Base-by-base conservation (phyloP, 768 basidiomycete genomes). In the Tulasnella sp. region DNA sequence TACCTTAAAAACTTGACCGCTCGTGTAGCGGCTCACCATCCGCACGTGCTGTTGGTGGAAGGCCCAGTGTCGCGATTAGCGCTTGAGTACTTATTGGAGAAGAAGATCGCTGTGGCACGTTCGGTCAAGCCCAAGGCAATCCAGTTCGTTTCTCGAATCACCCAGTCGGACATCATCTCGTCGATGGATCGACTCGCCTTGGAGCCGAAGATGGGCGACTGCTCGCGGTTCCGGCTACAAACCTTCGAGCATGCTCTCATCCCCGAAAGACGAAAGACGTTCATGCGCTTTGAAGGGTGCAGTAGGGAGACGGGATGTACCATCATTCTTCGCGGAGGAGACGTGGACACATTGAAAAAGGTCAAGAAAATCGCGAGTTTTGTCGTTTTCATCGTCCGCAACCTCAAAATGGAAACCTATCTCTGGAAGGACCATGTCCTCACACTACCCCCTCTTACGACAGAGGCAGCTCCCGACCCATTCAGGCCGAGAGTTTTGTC, bases 241-340 rank as follows among this genome's bases (percentile, higher is more conserved):
- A 98, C 98, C 0, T 98, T 93, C 84, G 97, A 98, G 81, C 97
- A 99, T 85, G 89, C 91, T 18, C 88, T 97, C 56, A 99, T 99
- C 58, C 96, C 97, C n/a, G 96, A 96, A 27, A 90, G 89, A 24
- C 89, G 98, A 78, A 99, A 99, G 87, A 95, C 97, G 0, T 94
- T 95, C 83, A 96, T 99, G 95, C 92, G 98, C 1, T 99, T 99
- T 83, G 98, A 99, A 85, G 97, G 97, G 1, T 98, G 97, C 83
- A 93, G 90, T 83, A 90, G 90, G 74, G 95, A 98, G 81, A 93
- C 95, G 89, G 97, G 97, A 0, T 98, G 96, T 82, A 99, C 98
- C 2, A 92, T 99, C 82, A 88, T 99, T 52, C 85, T 99, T 71
- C 90, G 98, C 62, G 98, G 98, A 14, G 96, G 91, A 4, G 90